Percentiles rank a stretch among this genome's conserved stretches.
Evolutionary conservation across 225 moss, liverwort and hornwort genomes (phyloP).

Genomic region (Marchantia paleacea): DNA sequence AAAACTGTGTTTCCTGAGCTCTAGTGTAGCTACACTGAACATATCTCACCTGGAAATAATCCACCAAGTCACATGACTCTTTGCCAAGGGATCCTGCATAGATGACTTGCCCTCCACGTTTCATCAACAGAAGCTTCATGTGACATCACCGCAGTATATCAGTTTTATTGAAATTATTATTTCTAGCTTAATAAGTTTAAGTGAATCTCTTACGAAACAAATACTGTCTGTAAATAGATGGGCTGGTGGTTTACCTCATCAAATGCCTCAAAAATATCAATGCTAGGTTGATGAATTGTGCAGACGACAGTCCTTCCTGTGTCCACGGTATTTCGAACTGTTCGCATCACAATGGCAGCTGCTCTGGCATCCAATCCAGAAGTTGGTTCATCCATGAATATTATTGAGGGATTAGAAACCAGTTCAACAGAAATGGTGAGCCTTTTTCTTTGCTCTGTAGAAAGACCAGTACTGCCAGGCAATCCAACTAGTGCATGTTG

Average conservation of each 20-base stretch:
- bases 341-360: conserved; percentile 50
- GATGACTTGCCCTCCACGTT: conserved; percentile 39
- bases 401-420: conserved; percentile 47
- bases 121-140: conserved; percentile 41
- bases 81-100: conserved; percentile 44
- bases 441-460: conserved; percentile 46
- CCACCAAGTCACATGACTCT: conserved; percentile 26
- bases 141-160: not conserved
- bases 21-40: too few relatives aligned
- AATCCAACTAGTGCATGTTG: conserved; percentile 35
- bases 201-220: not conserved
- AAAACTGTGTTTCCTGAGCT: too few relatives aligned
- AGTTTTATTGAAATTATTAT: not conserved
- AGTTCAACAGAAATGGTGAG: conserved; percentile 49
- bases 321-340: conserved; percentile 46
- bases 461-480: conserved; percentile 43
- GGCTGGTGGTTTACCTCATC: conserved; percentile 23
- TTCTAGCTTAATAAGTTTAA: not conserved
- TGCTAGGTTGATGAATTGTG: conserved; percentile 51
- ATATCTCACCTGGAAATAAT: conserved; percentile 36
- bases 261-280: conserved; percentile 51
- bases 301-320: conserved; percentile 48
- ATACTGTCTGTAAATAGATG: not conserved
- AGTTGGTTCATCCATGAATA: conserved; percentile 52
- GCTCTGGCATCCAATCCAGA: conserved; percentile 51